Conservation (phyloP, 257 asterid genomes). For the Lithospermum erythrorhizon region DNA sequence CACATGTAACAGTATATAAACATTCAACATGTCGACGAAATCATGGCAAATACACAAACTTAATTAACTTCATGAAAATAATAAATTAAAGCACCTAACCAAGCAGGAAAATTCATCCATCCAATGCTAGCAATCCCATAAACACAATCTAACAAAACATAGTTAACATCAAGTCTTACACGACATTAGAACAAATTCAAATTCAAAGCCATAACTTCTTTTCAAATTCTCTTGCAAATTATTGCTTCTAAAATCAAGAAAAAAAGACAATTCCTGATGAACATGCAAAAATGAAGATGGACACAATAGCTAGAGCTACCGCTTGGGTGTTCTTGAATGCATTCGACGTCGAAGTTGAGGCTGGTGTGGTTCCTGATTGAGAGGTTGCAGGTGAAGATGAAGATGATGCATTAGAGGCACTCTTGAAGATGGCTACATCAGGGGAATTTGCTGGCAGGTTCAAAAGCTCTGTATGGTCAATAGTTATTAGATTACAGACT, state of each 20-base stretch:
- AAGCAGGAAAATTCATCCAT: no score
- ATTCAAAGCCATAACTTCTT: no score
- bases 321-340: constrained; percentile 23
- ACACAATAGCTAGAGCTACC: constrained; percentile 7
- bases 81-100: no score
- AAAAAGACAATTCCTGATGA: constrained; percentile 3
- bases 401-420: background rate
- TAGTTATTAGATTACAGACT: constrained; percentile 4
- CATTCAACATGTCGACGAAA: no score
- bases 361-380: constrained; percentile 18
- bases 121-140: no score
- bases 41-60: no score
- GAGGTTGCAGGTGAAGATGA: constrained; percentile 14
- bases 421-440: no score
- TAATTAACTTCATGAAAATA: no score
- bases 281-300: constrained; percentile 19
- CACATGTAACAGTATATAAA: no score
- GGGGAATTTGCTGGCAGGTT: no score
- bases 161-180: no score
- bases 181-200: background rate
- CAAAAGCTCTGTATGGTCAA: no score
- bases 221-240: background rate
- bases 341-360: background rate
- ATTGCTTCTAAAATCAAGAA: background rate
- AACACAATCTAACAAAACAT: background rate